Percentiles rank a stretch among this genome's conserved stretches.
Evolutionary conservation across 768 basidiomycete species (phyloP).

Genomic region (Cytidiella melzeri): DNA sequence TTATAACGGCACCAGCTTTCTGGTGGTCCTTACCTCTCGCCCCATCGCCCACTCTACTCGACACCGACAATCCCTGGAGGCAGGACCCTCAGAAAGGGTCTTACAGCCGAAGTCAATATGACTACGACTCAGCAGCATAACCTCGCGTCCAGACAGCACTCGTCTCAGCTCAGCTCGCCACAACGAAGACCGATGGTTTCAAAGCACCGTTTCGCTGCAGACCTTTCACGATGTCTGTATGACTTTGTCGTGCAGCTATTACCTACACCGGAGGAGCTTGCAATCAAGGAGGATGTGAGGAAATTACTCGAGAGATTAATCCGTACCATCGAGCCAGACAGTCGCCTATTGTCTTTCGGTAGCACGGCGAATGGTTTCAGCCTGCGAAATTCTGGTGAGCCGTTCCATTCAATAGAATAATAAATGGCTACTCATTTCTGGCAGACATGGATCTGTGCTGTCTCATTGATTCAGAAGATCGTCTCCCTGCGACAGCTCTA

Average conservation of each 20-base stretch:
- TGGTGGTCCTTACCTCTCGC: not conserved
- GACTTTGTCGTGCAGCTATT: conserved; percentile 92
- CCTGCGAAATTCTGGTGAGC: conserved; percentile 84
- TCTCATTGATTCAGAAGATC: conserved; percentile 84
- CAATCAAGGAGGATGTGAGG: conserved; percentile 93
- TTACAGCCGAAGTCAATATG: conserved; percentile 5
- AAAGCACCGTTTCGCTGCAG: conserved; percentile 62
- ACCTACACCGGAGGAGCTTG: conserved; percentile 84
- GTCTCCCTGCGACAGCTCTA: conserved; percentile 76
- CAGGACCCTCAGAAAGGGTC: conserved; percentile 11
- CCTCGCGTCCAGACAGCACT: not conserved
- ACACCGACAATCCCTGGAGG: conserved; percentile 5
- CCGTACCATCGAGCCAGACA: conserved; percentile 88
- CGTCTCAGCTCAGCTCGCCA: conserved; percentile 6
- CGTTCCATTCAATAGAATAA: too few species aligned
- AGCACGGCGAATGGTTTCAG: conserved; percentile 97
- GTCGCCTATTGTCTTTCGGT: conserved; percentile 88
- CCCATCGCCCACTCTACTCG: not conserved
- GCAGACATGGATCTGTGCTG: conserved; percentile 98
- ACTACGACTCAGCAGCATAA: conserved; percentile 7
- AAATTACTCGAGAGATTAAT: conserved; percentile 94
- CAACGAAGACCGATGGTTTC: conserved; percentile 24
- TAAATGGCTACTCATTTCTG: not conserved
- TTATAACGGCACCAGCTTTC: too few species aligned
- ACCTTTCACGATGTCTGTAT: conserved; percentile 87